Base-by-base conservation (phyloP, 2,329 filamentous ascomycete genomes). In the Mycosphaerella sp. region DNA sequence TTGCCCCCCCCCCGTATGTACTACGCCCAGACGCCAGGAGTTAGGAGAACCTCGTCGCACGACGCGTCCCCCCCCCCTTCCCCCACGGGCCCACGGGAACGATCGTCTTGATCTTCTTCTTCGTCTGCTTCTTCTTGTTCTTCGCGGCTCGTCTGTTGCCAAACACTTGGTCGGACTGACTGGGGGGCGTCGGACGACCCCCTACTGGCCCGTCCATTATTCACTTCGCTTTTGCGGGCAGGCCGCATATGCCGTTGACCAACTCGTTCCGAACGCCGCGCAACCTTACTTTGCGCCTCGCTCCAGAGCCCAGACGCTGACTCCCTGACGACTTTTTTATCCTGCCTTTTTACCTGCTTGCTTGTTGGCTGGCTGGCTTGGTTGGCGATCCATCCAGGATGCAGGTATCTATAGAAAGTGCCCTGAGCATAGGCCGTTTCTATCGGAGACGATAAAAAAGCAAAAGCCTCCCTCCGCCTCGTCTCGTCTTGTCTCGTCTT, bases 191-290 rank as follows among this genome's bases (percentile, higher is more conserved):
- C 35, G 25, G 14, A 28, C 10, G 16, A 16, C 25, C 18, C 16
- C 37, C 44, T 30, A 41, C 44, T 41, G 44, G 44, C 25, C 44
- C 25, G 27, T 39, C 25, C 25, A 18, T 18, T 37, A 18, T 18
- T 37, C 34, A 34, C 43, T 45, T 37, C 28, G 27, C 21, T 21
- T 21, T 6, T 21, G 21, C 21, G 21, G 21, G 6, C 21, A 21
- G n/a, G 13, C n/a, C 25, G 4, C 36, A 41, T 37, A 48, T 37
- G 45, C 45, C 36, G 36, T 21, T 35, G 45, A 4, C 30, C 45
- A 32, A 42, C 28, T 18, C 30, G 39, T 36, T 39, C 52, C 40
- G 52, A n/a, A 47, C 48, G 42, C 52, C 52, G 52, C 52, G 52
- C 45, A 49, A 41, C 32, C 35, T 50, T 47, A 50, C 21, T 17